Evolutionary conservation across 2,329 filamentous ascomycete genomes (phyloP), one percentile per base, ranked within the genome.

Genomic region (Hypoxylon sp.): DNA sequence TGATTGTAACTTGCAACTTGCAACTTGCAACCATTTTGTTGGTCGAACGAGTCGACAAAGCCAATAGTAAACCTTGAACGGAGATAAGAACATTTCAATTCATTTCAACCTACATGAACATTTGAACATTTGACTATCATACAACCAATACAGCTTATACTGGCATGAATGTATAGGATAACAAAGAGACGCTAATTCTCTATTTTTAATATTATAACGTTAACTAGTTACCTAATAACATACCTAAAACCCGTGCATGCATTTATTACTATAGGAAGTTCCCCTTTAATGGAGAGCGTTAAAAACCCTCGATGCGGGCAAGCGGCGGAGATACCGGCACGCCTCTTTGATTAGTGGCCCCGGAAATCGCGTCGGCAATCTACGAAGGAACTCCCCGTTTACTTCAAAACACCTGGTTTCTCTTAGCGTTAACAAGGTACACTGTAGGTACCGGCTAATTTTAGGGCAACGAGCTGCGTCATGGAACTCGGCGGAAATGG

Each of bases 401-500:
- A 65, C 62, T 30, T 62, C n/a, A 38, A 21, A 43, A 55, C 6
- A 13, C 10, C 19, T 38, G 21, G 34, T 50, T 32, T 45, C 17
- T 41, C 28, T 0, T 2, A 7, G 43, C 17, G 13, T 30, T 14
- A 19, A 4, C 25, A 25, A 53, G 19, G 63, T 69, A 63, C 14
- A 21, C n/a, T 2, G 9, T n/a, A 49, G 36, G 51, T 63, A 57
- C 49, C n/a, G 5, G n/a, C 25, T 62, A 53, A 61, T 63, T 43
- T 41, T 55, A 23, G 46, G 19, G 25, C 28, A 61, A 34, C 34
- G 17, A 60, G 41, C 62, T 69, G 68, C 70, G 72, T 74, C 72
- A 75, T 75, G 73, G 74, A 75, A 75, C 23, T 70, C 64, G 43
- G 59, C 51, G 66, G 73, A 75, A 74, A 58, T 68, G 56, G 72